Base-by-base conservation (phyloP, 768 basidiomycete species). In the Pulveroboletus sp. region DNA sequence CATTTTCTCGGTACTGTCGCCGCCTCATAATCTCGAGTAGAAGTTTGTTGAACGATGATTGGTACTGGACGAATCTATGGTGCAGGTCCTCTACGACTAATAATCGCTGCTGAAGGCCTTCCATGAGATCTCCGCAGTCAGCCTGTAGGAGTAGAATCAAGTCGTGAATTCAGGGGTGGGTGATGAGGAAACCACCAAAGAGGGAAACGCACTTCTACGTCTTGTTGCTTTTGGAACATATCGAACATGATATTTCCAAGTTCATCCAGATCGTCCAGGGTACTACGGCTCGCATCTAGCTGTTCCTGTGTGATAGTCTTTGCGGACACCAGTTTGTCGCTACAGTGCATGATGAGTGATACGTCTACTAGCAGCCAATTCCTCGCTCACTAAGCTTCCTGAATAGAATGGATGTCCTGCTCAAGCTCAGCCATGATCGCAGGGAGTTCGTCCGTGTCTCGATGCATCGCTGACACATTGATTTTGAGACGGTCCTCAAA, bases 171-270 rank as follows among this genome's bases (percentile, higher is more conserved):
- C 32, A 39, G 11, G 17, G 10, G 30, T 7, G 45, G 18, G 31
- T 21, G 39, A 32, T 27, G 30, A 28, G 15, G 17, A 33, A 15
- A 27, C 18, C 3, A 26, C 14, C 15, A 37, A 27, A 5, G 37
- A 36, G 14, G 24, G 47, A 42, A 32, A 52, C 69, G 15, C 43
- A 86, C 87, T 76, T 91, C 86, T 6, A 88, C 78, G 6, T 68
- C 66, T 46, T 86, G 78, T 61, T 90, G 87, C 12, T 75, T 78
- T 38, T 77, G 74, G 6, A 92, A 65, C 85, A 92, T 89, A 46
- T 85, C 83, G 0, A 73, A 72, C 83, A 92, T 89, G 45, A 89
- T 86, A 17, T 85, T 82, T 2, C 83, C 89, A 4, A 92, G 74
- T 56, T 85, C 82, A 41, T 91, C 87, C 17, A 92, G 73, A 57